Conservation (phyloP, 768 basidiomycete genomes). For the Xerocomellus amylosporus region DNA sequence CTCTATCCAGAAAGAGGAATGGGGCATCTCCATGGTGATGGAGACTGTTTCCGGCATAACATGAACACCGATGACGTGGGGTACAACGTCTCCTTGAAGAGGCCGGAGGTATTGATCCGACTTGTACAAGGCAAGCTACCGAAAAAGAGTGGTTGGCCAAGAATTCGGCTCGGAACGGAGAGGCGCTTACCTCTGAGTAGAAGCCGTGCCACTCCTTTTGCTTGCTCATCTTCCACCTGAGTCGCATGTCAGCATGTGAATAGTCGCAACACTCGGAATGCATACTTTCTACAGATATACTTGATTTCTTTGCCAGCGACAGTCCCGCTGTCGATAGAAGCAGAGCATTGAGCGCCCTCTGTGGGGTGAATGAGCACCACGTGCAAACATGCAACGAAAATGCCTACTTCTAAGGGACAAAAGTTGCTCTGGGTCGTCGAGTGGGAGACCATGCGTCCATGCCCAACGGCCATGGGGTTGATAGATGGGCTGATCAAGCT, state of each 20-base stretch:
- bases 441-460: conserved; percentile 28
- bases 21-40: conserved; percentile 52
- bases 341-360: conserved; percentile 39
- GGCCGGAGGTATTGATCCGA: conserved; percentile 42
- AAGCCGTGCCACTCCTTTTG: conserved; percentile 39
- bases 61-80: conserved; percentile 51
- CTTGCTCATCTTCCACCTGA: conserved; percentile 34
- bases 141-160: conserved; percentile 3
- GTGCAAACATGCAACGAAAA: not conserved
- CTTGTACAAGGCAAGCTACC: conserved; percentile 53
- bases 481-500: conserved; percentile 26
- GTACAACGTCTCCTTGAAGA: conserved; percentile 53
- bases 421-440: conserved; percentile 28
- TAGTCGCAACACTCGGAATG: not conserved
- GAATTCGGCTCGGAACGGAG: conserved; percentile 14
- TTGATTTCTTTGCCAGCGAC: conserved; percentile 28
- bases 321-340: conserved; percentile 36
- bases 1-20: conserved; percentile 59
- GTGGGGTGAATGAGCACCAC: conserved; percentile 16
- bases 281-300: conserved; percentile 40
- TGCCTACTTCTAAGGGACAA: conserved; percentile 26
- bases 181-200: conserved; percentile 35
- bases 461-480: conserved; percentile 33
- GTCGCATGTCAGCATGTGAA: conserved; percentile 3
- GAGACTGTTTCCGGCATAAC: conserved; percentile 37